Percentiles rank a stretch among this genome's conserved stretches.
phyloP scores from a whole-genome alignment of 225 moss, liverwort and hornwort genomes.

The Asterella californica region DNA sequence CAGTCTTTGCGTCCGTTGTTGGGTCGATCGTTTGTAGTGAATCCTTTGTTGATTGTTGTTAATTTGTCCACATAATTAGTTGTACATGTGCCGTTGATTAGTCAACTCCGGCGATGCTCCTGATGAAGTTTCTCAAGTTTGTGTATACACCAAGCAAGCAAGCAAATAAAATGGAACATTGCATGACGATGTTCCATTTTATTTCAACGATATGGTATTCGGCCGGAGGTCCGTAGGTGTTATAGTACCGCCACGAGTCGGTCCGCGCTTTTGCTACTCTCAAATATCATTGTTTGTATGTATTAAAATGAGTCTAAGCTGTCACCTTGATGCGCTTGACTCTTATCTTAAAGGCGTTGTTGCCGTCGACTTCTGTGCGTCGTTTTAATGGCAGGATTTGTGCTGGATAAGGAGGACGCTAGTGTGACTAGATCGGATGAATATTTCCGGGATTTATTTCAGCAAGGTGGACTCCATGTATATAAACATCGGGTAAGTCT shows the following conservation, averaged over 20 bases:
- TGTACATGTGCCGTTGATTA: no score
- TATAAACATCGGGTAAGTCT: conserved; percentile 52
- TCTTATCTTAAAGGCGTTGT: background rate
- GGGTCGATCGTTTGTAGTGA: no score
- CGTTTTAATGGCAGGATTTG: conserved; percentile 66
- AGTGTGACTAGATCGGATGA: conserved; percentile 90
- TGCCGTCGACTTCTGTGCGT: background rate
- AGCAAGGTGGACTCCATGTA: conserved; percentile 65
- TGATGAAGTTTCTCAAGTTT: background rate
- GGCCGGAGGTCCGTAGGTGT: background rate
- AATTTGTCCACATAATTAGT: no score
- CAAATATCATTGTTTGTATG: no score
- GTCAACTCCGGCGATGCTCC: no score
- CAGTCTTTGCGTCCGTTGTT: no score
- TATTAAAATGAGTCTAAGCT: background rate
- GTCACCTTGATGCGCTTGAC: background rate
- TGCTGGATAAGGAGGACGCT: conserved; percentile 86
- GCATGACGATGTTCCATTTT: background rate
- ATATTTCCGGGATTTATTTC: conserved; percentile 83
- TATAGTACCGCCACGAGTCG: background rate
- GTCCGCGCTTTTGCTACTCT: background rate
- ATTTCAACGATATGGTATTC: background rate
- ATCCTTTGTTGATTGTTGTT: no score
- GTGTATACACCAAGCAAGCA: no score
- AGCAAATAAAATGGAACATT: background rate